Conservation (phyloP, 345 rosid genomes). For the Hibiscus trionum region DNA sequence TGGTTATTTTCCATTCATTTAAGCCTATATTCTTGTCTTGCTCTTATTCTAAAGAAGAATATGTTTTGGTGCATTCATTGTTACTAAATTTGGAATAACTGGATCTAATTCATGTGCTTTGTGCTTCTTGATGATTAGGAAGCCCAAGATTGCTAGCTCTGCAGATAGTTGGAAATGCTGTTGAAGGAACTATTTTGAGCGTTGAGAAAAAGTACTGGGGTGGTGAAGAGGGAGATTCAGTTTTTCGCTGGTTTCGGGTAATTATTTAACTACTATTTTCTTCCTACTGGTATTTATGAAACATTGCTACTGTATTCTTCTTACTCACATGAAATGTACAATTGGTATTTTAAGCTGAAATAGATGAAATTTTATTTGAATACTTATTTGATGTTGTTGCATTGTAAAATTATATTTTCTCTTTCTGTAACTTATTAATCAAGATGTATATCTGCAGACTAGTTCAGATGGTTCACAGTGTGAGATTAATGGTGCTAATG, state of each 20-base stretch:
- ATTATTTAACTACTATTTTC: conserved; percentile 5
- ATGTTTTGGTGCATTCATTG: background rate
- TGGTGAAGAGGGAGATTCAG: conserved; percentile 91
- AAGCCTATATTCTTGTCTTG: background rate
- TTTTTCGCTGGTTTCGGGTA: conserved; percentile 89
- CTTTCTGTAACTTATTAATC: background rate
- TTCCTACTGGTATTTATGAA: background rate
- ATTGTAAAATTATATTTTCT: background rate
- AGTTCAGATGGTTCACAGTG: conserved; percentile 52
- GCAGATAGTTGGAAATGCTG: conserved; percentile 54
- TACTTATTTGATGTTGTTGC: background rate
- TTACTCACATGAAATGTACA: background rate
- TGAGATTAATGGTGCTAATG: conserved; percentile 63
- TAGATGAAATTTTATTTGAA: background rate
- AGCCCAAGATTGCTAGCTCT: conserved; percentile 81
- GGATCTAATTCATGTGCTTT: background rate
- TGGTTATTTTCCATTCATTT: background rate
- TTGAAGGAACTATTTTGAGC: conserved; percentile 49
- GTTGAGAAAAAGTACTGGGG: conserved; percentile 92
- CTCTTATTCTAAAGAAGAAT: background rate
- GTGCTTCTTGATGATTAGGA: conserved; percentile 39
- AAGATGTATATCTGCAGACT: conserved; percentile 44
- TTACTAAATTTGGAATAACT: background rate
- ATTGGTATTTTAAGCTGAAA: conserved; percentile 4
- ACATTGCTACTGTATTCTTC: background rate